A percentile compares a stretch with the other conserved stretches of the same genome.
These are phyloP conservation scores for Blastocladiella emersonii DNA, from an alignment of 371 early-diverging fungal species.

Conservation along the genomic window DNA sequence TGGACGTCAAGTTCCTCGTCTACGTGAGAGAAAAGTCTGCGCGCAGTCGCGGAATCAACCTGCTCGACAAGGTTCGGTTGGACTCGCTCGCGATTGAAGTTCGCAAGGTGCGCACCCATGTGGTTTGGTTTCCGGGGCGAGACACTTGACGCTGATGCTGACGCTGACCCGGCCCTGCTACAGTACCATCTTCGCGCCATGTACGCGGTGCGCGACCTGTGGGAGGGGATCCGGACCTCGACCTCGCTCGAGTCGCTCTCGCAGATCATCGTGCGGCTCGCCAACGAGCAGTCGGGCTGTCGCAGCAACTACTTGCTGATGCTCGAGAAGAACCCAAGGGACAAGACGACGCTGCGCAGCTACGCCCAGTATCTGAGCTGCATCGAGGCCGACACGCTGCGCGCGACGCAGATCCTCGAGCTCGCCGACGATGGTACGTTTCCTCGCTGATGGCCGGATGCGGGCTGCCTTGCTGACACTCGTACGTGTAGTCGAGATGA, in stretches of 20 bases:
- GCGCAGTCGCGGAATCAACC: not conserved
- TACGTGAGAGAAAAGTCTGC: not conserved
- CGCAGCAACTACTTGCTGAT: not conserved
- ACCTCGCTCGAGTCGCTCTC: not conserved
- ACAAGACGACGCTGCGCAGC: not conserved
- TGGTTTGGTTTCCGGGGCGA: no score
- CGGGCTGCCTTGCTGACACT: no score
- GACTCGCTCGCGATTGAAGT: not conserved
- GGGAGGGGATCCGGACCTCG: not conserved
- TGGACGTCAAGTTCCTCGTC: not conserved
- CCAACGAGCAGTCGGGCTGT: not conserved
- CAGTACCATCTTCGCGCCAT: not conserved
- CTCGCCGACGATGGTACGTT: not conserved
- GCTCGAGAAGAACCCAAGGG: not conserved
- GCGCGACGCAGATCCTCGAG: not conserved
- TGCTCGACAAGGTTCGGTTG: not conserved
- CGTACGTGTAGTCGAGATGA: no score
- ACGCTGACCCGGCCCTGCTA: no score
- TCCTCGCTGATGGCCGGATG: no score
- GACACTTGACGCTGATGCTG: no score
- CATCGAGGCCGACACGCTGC: not conserved
- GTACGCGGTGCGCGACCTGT: not conserved
- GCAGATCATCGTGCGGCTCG: not conserved
- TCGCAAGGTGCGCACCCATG: not conserved
- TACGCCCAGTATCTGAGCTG: not conserved